Percentiles rank a stretch among this genome's conserved stretches.
These are phyloP conservation scores for Backusella australiensis DNA, from an alignment of 192 early-diverging fungal species.

Conservation along the genomic window DNA sequence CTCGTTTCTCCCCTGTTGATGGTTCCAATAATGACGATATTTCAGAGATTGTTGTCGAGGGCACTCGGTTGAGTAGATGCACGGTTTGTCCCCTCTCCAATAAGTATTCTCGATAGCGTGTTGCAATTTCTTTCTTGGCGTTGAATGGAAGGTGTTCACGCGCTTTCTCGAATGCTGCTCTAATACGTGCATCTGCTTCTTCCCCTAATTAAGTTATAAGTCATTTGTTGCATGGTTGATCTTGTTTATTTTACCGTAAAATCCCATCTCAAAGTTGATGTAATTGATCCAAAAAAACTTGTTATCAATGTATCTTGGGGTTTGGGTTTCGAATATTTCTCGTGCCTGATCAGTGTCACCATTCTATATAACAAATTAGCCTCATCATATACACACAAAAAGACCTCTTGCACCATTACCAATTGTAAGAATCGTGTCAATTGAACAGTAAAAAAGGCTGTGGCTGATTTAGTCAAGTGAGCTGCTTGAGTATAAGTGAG, in stretches of 20 bases:
- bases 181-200: neutral
- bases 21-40: neutral
- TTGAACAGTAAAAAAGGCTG: conserved; percentile 44
- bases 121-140: neutral
- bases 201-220: neutral
- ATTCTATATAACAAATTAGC: neutral
- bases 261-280: conserved; percentile 10
- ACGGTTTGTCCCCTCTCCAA: conserved; percentile 6
- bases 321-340: neutral
- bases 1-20: neutral
- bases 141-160: neutral
- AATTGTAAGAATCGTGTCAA: neutral
- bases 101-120: conserved; percentile 1
- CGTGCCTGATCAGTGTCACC: neutral
- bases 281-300: conserved; percentile 15
- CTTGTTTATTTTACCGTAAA: neutral
- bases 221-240: no score
- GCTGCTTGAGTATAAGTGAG: conserved; percentile 36
- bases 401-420: no score
- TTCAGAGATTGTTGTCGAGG: neutral
- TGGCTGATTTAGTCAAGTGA: conserved; percentile 43
- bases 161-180: conserved; percentile 4
- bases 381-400: no score
- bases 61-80: neutral
- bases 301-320: neutral